These are phyloP conservation scores for Polytrichum formosum DNA, from an alignment of 225 moss, liverwort and hornwort species.

Conservation along the genomic window DNA sequence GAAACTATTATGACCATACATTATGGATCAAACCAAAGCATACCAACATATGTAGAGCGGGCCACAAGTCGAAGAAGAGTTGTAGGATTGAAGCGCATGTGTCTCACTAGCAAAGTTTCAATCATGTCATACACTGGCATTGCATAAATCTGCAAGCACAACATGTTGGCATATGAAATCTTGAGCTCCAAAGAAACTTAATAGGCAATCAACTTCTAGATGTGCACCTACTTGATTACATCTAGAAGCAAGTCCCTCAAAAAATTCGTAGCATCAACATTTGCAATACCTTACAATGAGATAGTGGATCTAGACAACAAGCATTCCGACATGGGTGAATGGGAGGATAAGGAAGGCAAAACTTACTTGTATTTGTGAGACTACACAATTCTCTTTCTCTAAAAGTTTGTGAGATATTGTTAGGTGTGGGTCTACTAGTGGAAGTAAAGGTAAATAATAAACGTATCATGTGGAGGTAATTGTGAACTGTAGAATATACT, in stretches of 20 bases:
- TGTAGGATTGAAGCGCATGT: slow-evolving; percentile 18
- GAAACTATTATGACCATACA: not conserved
- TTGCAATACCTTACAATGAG: not conserved
- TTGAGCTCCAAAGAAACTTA: not conserved
- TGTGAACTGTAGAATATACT: slow-evolving; percentile 9
- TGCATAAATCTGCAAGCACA: slow-evolving; percentile 42
- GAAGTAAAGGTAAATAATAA: not conserved
- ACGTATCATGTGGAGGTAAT: not conserved
- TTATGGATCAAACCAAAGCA: not conserved
- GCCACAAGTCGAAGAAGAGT: slow-evolving; percentile 31
- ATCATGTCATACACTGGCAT: slow-evolving; percentile 63
- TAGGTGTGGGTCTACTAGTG: not conserved
- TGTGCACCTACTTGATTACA: not conserved
- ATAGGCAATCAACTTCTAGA: not conserved
- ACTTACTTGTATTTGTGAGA: not conserved
- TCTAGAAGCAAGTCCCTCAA: not conserved
- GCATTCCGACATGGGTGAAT: not conserved
- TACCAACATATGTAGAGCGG: slow-evolving; percentile 38
- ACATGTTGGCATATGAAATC: not conserved
- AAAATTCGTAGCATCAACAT: not conserved
- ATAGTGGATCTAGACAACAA: not conserved
- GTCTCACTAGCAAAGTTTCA: slow-evolving; percentile 39
- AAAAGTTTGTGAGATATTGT: not conserved
- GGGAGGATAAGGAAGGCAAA: not conserved
- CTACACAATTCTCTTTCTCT: not conserved